These are phyloP conservation scores for Lathyrus oleraceus DNA, from an alignment of 306 rosid species.

Conservation along the genomic window DNA sequence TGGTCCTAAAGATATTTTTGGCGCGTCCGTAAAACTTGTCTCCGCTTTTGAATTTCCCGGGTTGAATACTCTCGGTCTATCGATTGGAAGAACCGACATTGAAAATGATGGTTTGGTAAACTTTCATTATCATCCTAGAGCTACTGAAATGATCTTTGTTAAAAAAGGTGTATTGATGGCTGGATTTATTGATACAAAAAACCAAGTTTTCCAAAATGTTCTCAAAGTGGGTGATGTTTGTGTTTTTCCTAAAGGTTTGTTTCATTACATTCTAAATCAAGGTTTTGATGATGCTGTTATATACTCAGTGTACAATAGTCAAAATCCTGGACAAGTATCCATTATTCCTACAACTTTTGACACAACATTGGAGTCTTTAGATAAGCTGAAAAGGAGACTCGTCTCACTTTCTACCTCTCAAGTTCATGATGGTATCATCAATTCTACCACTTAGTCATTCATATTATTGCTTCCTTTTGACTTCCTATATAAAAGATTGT, in stretches of 20 bases:
- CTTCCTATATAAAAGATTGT: not conserved
- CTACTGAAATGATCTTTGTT: conserved; percentile 71
- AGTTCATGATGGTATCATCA: conserved; percentile 9
- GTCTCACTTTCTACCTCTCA: conserved; percentile 44
- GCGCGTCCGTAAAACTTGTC: conserved; percentile 53
- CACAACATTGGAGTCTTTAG: conserved; percentile 39
- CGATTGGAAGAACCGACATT: conserved; percentile 67
- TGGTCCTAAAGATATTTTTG: conserved; percentile 41
- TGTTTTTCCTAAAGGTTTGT: conserved; percentile 76
- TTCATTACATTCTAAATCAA: conserved; percentile 58
- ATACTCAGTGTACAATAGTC: conserved; percentile 71
- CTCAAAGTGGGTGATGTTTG: conserved; percentile 67
- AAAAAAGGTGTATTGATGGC: conserved; percentile 52
- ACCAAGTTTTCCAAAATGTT: conserved; percentile 46
- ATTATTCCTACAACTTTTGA: conserved; percentile 38
- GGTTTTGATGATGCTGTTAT: conserved; percentile 51
- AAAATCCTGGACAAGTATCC: conserved; percentile 65
- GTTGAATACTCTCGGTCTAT: conserved; percentile 73
- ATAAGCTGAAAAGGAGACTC: conserved; percentile 38
- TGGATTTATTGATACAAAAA: conserved; percentile 71
- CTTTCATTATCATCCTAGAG: conserved; percentile 80
- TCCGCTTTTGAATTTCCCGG: conserved; percentile 66
- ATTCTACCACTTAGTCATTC: conserved; percentile 22
- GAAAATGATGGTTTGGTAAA: conserved; percentile 48
- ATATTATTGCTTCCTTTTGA: conserved; percentile 4